Base-by-base conservation (phyloP, 1,284 basidiomycete genomes). In the Naganishia sp. region DNA sequence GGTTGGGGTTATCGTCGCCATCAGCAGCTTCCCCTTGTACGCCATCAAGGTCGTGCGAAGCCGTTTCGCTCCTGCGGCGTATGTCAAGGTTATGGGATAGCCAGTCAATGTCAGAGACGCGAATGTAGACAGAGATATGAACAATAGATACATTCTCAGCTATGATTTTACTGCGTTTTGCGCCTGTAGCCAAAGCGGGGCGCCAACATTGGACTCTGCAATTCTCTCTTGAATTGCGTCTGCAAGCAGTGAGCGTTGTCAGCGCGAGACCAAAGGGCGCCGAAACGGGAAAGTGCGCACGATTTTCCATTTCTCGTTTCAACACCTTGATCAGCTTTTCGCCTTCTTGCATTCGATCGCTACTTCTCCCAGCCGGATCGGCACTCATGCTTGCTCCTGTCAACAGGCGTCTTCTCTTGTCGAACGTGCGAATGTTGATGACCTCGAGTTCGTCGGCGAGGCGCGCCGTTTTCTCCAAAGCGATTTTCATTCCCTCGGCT, bases 11-110 rank as follows among this genome's bases (percentile, higher is more conserved):
- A 98, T 99, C 71, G 93, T 98, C 1, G 92, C 90, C 3, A 86
- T 99, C 75, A 93, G 93, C 73, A 89, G 92, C 33, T 83, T 97
- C 69, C 96, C 96, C 0, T 81, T 99, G 53, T 97, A 90, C 75
- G 84, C 96, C 70, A 88, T 95, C 82, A 96, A 96, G 80, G 81
- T 90, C 67, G 86, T 97, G 67, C 87, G 89, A 73, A 88, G 87
- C 79, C 85, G 90, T 75, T 83, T 98, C 69, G 90, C 93, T 28
- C 96, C 96, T 43, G 94, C 95, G 43, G 90, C 90, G 60, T 97
- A 94, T 73, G 93, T 90, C 78, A 99, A 99, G 82, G 81, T 95
- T 16, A 71, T 79, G 1, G 74, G 76, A 16, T 69, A 78, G 44
- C 78, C 3, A 28, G 33, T 61, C 52, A 42, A 1, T 4, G n/a